phyloP scores from a whole-genome alignment of 1,284 basidiomycete species.

The Ustilago lituana region DNA sequence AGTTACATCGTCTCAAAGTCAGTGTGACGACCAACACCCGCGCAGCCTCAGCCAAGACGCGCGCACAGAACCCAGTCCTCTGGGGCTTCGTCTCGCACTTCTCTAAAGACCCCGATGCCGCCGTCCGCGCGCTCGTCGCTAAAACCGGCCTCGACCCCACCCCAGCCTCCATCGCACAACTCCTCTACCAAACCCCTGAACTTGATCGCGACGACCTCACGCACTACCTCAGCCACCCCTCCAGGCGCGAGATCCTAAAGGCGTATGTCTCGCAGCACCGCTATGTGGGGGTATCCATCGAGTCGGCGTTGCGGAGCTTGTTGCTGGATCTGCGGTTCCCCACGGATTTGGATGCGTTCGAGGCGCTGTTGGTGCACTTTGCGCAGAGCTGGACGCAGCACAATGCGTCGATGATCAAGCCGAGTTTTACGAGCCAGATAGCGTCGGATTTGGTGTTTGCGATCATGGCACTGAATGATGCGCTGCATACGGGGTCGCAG shows the following conservation, averaged over 20 bases:
- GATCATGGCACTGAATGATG: slow-evolving; percentile 83
- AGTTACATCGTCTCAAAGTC: slow-evolving; percentile 47
- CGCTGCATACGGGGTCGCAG: slow-evolving; percentile 48
- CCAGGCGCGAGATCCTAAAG: slow-evolving; percentile 79
- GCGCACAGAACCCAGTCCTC: slow-evolving; percentile 50
- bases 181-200: slow-evolving; percentile 85
- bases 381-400: slow-evolving; percentile 87
- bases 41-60: slow-evolving; percentile 27
- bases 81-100: slow-evolving; percentile 79
- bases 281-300: slow-evolving; percentile 82
- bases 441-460: slow-evolving; percentile 76
- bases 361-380: slow-evolving; percentile 76
- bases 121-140: slow-evolving; percentile 59
- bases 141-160: slow-evolving; percentile 47
- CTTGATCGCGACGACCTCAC: slow-evolving; percentile 85
- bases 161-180: slow-evolving; percentile 75
- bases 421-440: slow-evolving; percentile 66
- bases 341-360: slow-evolving; percentile 77
- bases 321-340: slow-evolving; percentile 78
- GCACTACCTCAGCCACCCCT: slow-evolving; percentile 76
- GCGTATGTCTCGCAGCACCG: slow-evolving; percentile 88
- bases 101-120: slow-evolving; percentile 62
- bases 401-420: slow-evolving; percentile 71
- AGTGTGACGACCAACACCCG: slow-evolving; percentile 42
- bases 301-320: slow-evolving; percentile 87